Percentiles rank a stretch among this genome's conserved stretches.
phyloP scores from a whole-genome alignment of 164 flowering plant species.

The Magnolia changhungtana region DNA sequence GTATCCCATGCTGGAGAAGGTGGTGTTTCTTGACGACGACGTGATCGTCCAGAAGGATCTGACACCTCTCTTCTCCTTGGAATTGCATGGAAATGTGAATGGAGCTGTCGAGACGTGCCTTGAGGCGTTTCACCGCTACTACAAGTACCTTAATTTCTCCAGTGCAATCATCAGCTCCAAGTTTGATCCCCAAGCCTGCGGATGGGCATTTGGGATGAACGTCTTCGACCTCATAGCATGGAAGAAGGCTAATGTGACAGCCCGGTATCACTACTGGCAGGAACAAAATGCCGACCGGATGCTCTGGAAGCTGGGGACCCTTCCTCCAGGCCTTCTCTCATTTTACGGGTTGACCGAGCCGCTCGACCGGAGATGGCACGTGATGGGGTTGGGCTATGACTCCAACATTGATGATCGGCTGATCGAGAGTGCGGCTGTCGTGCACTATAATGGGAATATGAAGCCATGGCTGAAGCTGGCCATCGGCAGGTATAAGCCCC shows the following conservation, averaged over 20 bases:
- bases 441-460: conserved; percentile 83
- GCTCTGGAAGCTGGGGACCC: conserved; percentile 78
- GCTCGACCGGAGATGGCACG: conserved; percentile 92
- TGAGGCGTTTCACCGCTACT: conserved; percentile 78
- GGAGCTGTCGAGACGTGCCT: conserved; percentile 94
- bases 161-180: conserved; percentile 64
- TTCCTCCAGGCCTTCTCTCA: conserved; percentile 70
- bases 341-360: conserved; percentile 88
- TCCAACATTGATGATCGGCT: conserved; percentile 62
- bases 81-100: conserved; percentile 83
- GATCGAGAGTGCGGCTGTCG: conserved; percentile 75
- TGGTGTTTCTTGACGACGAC: conserved; percentile 84
- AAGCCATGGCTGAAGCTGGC: conserved; percentile 83
- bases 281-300: conserved; percentile 59
- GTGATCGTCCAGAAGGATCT: conserved; percentile 86
- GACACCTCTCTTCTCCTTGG: conserved; percentile 74
- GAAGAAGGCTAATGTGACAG: conserved; percentile 72
- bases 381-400: conserved; percentile 74
- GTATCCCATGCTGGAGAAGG: conserved; percentile 70
- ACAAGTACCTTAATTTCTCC: conserved; percentile 82
- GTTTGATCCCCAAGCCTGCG: conserved; percentile 84
- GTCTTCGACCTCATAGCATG: conserved; percentile 77
- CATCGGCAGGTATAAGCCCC: conserved; percentile 57
- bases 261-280: conserved; percentile 72
- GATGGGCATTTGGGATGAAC: conserved; percentile 92